Base-by-base conservation (phyloP, 495 filamentous ascomycete genomes). In the Massariosphaeria phaeospora region DNA sequence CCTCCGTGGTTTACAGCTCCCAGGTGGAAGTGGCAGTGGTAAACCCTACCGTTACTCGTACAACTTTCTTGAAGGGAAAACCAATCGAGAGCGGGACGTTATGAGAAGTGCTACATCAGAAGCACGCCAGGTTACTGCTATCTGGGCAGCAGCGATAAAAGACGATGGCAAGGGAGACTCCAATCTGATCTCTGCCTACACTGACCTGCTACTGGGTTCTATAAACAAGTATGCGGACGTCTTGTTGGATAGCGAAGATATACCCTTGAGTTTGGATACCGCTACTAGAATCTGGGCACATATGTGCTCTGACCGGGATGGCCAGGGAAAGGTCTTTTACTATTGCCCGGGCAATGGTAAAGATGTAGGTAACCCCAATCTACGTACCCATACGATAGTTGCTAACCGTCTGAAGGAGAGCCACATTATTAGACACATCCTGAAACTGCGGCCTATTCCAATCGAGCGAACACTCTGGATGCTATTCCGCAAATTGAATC, bases 41-140 rank as follows among this genome's bases (percentile, higher is more conserved):
- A 52, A 44, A 33, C 36, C 21, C 6, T 43, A 17, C n/a, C 35
- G 11, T 9, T 52, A 52, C 26, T 9, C 21, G n/a, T 52, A 52
- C 35, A 43, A 52, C 18, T 21, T 52, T 20, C 23, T 3, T 10
- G 12, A 18, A 1, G 49, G 36, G 13, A 24, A 43, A 1, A 52
- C 49, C 11, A 33, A 17, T 10, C 18, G 21, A 21, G 49, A 52
- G 2, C 20, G 39, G 26, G 26, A 12, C 7, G 15, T 23, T 3
- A 18, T 52, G 9, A 12, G 15, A 2, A 29, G 11, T 21, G 9
- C 49, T 4, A 13, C 15, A 3, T 12, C 42, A 15, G 49, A 52
- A 31, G 35, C 49, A 4, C 3, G 21, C 1, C 20, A 27, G 20
- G 27, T 52, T 13, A 15, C 21, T 2, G 17, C 2, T 17, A 52